phyloP scores from a whole-genome alignment of 2,329 filamentous ascomycete genomes.

The Epichloe baconii region DNA sequence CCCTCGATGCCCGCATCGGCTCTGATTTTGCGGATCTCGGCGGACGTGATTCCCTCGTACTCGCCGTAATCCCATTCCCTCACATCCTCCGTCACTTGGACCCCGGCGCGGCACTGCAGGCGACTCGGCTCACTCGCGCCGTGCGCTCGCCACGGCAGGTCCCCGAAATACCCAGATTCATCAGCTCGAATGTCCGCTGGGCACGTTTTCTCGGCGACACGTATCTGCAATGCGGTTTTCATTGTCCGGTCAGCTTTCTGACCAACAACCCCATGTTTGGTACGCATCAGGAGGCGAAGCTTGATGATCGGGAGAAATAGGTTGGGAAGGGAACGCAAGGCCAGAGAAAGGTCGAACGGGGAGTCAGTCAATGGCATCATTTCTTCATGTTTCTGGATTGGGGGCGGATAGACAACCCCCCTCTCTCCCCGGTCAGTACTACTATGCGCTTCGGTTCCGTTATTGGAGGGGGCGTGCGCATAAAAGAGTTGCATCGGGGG shows the following conservation, averaged over 20 bases:
- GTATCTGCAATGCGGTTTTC: conserved; percentile 39
- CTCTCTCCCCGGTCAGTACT: neutral
- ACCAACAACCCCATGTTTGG: neutral
- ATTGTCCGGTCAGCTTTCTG: neutral
- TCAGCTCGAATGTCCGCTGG: conserved; percentile 79
- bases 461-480: neutral
- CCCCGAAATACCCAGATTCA: conserved; percentile 56
- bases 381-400: neutral
- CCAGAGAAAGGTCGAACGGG: neutral
- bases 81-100: conserved; percentile 59
- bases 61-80: conserved; percentile 81
- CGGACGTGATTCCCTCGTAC: conserved; percentile 69
- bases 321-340: neutral
- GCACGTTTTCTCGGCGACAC: conserved; percentile 78
- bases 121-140: conserved; percentile 22
- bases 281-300: neutral
- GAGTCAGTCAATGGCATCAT: neutral
- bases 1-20: conserved; percentile 42
- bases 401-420: neutral
- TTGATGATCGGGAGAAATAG: neutral
- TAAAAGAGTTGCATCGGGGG: neutral
- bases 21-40: conserved; percentile 49
- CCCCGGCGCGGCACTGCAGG: conserved; percentile 41
- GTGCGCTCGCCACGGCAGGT: conserved; percentile 56
- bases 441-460: neutral